phyloP scores from a whole-genome alignment of 2,329 filamentous ascomycete species.

The Penicillium sp. region DNA sequence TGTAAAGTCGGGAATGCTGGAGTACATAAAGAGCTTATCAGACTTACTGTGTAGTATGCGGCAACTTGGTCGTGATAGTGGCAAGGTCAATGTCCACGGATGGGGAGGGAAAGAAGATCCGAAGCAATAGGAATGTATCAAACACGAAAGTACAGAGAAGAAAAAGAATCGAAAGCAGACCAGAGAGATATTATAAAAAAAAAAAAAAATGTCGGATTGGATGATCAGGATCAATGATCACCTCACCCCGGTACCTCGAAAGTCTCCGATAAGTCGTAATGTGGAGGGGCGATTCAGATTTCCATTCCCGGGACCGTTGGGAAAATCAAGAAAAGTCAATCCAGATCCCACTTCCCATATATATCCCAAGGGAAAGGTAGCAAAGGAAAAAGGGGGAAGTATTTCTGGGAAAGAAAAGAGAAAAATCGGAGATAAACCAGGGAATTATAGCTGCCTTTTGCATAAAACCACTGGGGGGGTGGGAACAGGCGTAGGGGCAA shows the following conservation, averaged over 20 bases:
- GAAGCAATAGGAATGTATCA: slow-evolving; percentile 7
- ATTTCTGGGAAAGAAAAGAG: background rate
- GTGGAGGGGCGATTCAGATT: background rate
- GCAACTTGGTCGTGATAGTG: background rate
- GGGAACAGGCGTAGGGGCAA: slow-evolving; percentile 3
- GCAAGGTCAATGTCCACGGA: background rate
- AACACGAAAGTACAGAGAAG: slow-evolving; percentile 1
- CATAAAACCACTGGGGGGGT: background rate
- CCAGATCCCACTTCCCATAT: background rate
- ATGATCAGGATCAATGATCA: slow-evolving; percentile 9
- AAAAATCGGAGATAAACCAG: background rate
- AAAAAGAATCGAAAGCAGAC: background rate
- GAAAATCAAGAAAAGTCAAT: background rate
- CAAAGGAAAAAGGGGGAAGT: background rate
- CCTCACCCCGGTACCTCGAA: slow-evolving; percentile 9
- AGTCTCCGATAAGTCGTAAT: slow-evolving; percentile 2
- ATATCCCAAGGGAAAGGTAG: background rate
- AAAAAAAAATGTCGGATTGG: slow-evolving; percentile 8
- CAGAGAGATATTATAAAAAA: slow-evolving; percentile 4
- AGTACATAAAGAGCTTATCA: slow-evolving; percentile 9
- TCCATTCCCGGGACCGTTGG: background rate
- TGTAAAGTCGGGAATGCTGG: background rate
- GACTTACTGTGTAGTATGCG: slow-evolving; percentile 9
- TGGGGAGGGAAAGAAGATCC: background rate
- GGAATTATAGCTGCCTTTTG: slow-evolving; percentile 6